Percentiles rank a stretch among this genome's conserved stretches.
These are phyloP conservation scores for Diplodia intermedia DNA, from an alignment of 2,329 filamentous ascomycete genomes.

Conservation along the genomic window DNA sequence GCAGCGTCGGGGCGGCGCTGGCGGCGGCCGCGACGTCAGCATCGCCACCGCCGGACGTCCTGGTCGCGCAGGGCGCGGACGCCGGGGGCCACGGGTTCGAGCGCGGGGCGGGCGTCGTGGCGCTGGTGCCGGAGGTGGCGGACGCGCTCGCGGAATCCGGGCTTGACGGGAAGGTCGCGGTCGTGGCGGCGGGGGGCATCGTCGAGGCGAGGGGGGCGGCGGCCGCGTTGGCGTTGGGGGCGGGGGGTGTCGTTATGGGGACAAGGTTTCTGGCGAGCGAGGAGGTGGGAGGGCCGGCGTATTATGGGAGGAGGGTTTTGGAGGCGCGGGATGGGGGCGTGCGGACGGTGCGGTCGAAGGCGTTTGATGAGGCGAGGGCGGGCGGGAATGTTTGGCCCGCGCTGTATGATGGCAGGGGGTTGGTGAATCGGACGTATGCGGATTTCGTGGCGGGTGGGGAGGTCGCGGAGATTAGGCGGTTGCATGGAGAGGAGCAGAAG, in stretches of 20 bases:
- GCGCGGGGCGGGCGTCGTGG: constrained; percentile 62
- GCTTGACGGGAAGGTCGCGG: constrained; percentile 36
- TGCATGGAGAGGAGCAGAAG: constrained; percentile 57
- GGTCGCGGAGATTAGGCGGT: constrained; percentile 52
- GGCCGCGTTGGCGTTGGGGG: constrained; percentile 62
- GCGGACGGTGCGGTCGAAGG: not conserved
- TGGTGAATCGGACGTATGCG: constrained; percentile 50
- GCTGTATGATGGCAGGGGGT: not conserved
- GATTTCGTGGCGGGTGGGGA: constrained; percentile 51
- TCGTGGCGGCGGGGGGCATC: constrained; percentile 63
- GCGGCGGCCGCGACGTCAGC: constrained; percentile 41
- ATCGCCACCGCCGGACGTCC: constrained; percentile 60
- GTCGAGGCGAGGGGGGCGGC: constrained; percentile 62
- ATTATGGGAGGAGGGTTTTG: not conserved
- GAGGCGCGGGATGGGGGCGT: not conserved
- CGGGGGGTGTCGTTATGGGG: constrained; percentile 64
- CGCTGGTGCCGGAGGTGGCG: constrained; percentile 64
- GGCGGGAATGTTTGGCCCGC: not conserved
- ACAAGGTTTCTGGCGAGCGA: constrained; percentile 57
- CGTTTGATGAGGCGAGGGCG: not conserved
- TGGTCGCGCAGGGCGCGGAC: constrained; percentile 69
- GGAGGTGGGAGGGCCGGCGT: not conserved
- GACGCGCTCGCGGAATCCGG: constrained; percentile 42
- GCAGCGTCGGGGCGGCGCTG: constrained; percentile 58
- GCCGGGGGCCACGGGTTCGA: constrained; percentile 38